These are phyloP conservation scores for Salicornia ramosissima DNA, from an alignment of 148 eudicot species.

Conservation along the genomic window DNA sequence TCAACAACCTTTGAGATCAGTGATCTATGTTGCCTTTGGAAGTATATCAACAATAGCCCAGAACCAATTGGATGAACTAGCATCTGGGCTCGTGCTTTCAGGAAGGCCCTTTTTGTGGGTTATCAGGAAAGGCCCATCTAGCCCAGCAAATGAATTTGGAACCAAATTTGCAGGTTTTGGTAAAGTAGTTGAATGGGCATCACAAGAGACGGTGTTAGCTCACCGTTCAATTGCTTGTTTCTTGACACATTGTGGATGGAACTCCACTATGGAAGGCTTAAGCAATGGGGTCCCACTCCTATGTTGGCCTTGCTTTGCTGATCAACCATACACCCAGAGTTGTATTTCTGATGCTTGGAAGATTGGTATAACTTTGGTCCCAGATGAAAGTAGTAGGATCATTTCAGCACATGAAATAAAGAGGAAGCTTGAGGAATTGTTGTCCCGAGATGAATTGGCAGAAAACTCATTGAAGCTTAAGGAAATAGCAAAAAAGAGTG, in stretches of 20 bases:
- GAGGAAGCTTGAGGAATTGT: slow-evolving; percentile 28
- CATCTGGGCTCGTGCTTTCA: slow-evolving; percentile 27
- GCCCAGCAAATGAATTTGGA: slow-evolving; percentile 27
- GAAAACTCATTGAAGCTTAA: slow-evolving; percentile 17
- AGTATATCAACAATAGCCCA: slow-evolving; percentile 25
- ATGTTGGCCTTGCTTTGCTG: slow-evolving; percentile 51
- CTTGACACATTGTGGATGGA: slow-evolving; percentile 48
- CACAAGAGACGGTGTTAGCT: slow-evolving; percentile 40
- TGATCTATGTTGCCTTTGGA: slow-evolving; percentile 40
- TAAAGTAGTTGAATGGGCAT: slow-evolving; percentile 43
- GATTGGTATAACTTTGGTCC: slow-evolving; percentile 26
- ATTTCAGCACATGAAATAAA: slow-evolving; percentile 30
- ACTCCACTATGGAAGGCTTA: slow-evolving; percentile 41
- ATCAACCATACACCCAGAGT: slow-evolving; percentile 33
- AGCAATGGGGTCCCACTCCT: slow-evolving; percentile 39
- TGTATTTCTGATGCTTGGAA: slow-evolving; percentile 43
- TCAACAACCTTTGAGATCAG: slow-evolving; percentile 29
- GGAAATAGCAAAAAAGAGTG: slow-evolving; percentile 11
- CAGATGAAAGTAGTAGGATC: slow-evolving; percentile 22
- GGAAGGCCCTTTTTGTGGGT: slow-evolving; percentile 37
- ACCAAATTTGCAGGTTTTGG: slow-evolving; percentile 24
- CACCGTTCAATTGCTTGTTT: slow-evolving; percentile 42
- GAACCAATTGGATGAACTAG: slow-evolving; percentile 25
- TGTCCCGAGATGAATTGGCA: slow-evolving; percentile 15
- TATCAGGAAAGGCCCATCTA: slow-evolving; percentile 21